Conservation (phyloP, 768 basidiomycete genomes). For the Suillus sp. region DNA sequence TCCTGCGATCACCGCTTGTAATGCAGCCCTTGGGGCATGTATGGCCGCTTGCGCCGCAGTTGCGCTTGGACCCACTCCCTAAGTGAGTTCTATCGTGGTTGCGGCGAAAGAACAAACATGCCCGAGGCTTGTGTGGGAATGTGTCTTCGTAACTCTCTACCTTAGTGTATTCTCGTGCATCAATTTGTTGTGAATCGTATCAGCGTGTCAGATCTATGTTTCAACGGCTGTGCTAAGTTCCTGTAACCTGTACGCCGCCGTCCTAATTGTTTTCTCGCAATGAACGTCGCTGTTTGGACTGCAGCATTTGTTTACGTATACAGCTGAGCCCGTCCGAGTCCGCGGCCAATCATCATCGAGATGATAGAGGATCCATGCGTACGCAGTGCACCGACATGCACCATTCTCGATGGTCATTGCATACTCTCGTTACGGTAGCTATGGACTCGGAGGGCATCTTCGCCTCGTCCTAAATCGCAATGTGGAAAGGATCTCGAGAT, state of each 20-base stretch:
- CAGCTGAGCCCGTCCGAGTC: too few species aligned
- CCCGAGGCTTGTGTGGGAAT: not conserved
- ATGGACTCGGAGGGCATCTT: too few species aligned
- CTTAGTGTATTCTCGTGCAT: not conserved
- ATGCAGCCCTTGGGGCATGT: conserved; percentile 25
- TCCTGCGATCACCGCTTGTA: conserved; percentile 28
- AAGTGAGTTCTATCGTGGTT: conserved; percentile 9
- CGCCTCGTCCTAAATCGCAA: too few species aligned
- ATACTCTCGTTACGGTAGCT: too few species aligned
- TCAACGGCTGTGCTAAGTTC: not conserved
- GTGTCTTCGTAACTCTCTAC: too few species aligned
- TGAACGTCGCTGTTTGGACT: too few species aligned
- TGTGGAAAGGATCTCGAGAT: too few species aligned
- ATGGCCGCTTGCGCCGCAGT: conserved; percentile 27
- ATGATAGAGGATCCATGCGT: too few species aligned
- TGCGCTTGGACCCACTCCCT: conserved; percentile 30
- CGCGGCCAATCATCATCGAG: too few species aligned
- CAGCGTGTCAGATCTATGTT: not conserved
- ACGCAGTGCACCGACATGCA: too few species aligned
- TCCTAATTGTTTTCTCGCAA: not conserved
- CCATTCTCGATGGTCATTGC: too few species aligned
- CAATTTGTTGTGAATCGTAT: not conserved
- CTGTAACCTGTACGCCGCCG: not conserved
- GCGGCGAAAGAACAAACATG: not conserved
- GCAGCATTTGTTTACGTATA: too few species aligned